Base-by-base conservation (phyloP, 306 rosid genomes). In the Castanopsis chinensis region DNA sequence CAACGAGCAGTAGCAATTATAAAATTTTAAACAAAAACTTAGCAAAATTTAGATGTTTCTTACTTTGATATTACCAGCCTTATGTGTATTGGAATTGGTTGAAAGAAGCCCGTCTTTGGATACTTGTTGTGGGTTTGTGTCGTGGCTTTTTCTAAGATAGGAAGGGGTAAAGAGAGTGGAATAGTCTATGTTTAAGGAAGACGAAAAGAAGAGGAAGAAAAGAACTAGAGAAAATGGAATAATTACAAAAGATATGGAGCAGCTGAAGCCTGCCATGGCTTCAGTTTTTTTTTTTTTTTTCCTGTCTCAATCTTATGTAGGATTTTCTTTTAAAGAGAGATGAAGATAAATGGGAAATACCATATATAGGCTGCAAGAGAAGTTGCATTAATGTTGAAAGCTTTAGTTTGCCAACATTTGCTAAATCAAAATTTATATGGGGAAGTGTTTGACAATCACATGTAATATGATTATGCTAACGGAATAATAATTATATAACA, bases 181-280 rank as follows among this genome's bases (percentile, higher is more conserved):
- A 32, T 71, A 56, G 81, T 71, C 19, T 5, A 54, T 43, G 54
- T 51, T 71, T 43, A 54, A 27, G 58, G 41, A 28, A 65, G 23
- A 27, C 61, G 30, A 60, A 43, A 69, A 4, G 73, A 78, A 28
- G 69, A 64, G 23, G 18, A 75, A 33, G n/a, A 75, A 25, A 9
- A 83, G 35, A 18, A 74, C 14, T 43, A 80, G 65, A 20, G 19
- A 63, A 78, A 54, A 15, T 27, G 76, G 45, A 49, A 56, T 5
- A 3, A 21, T 28, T 15, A 23, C 6, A 59, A 79, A 55, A 60
- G 27, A 30, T 71, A 69, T 13, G 30, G 78, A 27, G 78, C 49
- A 69, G 35, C 53, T 81, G 69, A 70, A 35, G 59, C 78, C 30
- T 54, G 64, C 45, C 83, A 79, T 83, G 69, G 75, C 43, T 53